phyloP scores from a whole-genome alignment of 495 filamentous ascomycete species.

The Pseudotulostoma volvatum region DNA sequence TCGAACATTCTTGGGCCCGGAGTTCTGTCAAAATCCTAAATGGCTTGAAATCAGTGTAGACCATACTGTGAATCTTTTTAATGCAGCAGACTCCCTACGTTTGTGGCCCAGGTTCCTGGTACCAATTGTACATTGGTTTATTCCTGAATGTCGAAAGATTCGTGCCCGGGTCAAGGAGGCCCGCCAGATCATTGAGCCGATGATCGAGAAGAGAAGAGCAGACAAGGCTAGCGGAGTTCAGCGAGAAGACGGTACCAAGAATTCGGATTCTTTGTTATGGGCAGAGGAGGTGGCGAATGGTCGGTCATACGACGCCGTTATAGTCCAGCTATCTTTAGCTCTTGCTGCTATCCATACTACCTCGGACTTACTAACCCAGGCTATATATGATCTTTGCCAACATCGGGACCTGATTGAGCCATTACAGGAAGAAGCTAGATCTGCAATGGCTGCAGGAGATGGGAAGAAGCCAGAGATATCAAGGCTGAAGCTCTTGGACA shows the following conservation, averaged over 20 bases:
- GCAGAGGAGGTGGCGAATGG: constrained; percentile 7
- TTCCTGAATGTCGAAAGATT: constrained; percentile 1
- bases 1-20: constrained; percentile 28
- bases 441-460: constrained; percentile 19
- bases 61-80: constrained; percentile 24
- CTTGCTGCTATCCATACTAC: background rate
- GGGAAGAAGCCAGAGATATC: constrained; percentile 32
- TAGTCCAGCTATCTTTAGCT: constrained; percentile 6
- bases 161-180: background rate
- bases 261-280: too few species aligned
- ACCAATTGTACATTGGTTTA: constrained; percentile 13
- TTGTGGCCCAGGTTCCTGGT: constrained; percentile 20
- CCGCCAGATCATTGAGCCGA: background rate
- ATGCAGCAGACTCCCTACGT: constrained; percentile 15
- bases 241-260: background rate
- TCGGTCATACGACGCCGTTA: constrained; percentile 7
- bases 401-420: constrained; percentile 10
- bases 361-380: background rate
- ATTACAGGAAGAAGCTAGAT: constrained; percentile 22
- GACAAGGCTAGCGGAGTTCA: background rate
- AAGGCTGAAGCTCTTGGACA: constrained; percentile 35
- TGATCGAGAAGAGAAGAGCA: constrained; percentile 1
- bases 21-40: constrained; percentile 24
- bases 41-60: constrained; percentile 23
- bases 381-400: background rate